Evolutionary conservation across 768 basidiomycete species (phyloP).

Genomic region (Lentinula edodes): DNA sequence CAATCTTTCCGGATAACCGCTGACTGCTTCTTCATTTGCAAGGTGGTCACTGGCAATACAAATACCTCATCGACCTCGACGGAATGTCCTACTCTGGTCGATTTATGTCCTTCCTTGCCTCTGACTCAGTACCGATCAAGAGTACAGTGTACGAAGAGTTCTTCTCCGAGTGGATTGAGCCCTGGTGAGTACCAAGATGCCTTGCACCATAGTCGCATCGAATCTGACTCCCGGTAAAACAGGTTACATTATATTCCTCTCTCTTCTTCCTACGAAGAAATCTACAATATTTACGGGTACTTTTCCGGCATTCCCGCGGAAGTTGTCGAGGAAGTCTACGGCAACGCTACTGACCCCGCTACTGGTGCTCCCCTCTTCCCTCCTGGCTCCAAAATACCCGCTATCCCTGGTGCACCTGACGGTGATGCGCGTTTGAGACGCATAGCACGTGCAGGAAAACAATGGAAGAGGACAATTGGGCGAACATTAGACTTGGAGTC

Average conservation of each 20-base stretch:
- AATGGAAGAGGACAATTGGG: conserved; percentile 85
- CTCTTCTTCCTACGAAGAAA: conserved; percentile 79
- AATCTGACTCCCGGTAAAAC: conserved; percentile 37
- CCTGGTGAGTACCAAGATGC: conserved; percentile 37
- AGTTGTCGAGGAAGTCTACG: conserved; percentile 20
- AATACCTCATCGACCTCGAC: conserved; percentile 63
- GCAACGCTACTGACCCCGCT: background rate
- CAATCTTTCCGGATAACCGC: too few species aligned
- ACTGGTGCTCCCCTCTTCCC: background rate
- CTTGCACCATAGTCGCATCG: background rate
- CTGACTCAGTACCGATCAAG: conserved; percentile 66
- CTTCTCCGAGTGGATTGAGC: conserved; percentile 70
- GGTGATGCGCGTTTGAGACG: conserved; percentile 70
- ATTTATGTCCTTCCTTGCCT: conserved; percentile 56
- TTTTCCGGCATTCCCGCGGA: conserved; percentile 80
- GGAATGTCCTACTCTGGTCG: conserved; percentile 75
- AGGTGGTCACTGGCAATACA: conserved; percentile 63
- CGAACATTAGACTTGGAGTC: conserved; percentile 90
- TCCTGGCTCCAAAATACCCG: background rate
- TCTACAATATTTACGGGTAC: conserved; percentile 91
- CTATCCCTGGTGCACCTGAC: conserved; percentile 26
- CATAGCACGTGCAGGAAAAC: conserved; percentile 88
- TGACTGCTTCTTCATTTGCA: background rate
- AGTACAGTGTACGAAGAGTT: conserved; percentile 68
- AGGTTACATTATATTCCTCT: conserved; percentile 97